Conservation (phyloP, 2,329 filamentous ascomycete genomes). For the Plenodomus biglobosus region DNA sequence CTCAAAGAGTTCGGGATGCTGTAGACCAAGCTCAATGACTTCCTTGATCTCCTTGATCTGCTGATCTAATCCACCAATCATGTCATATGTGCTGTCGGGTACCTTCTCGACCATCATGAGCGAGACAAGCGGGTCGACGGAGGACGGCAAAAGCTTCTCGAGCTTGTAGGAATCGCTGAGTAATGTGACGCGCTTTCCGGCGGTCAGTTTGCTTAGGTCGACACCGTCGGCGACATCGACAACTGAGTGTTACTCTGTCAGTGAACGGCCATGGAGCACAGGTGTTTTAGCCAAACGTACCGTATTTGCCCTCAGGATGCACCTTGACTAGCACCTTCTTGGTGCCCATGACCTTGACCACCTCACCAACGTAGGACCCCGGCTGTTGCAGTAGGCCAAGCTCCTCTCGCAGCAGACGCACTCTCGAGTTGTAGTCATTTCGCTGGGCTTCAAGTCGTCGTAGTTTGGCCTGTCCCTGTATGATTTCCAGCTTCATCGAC, state of each 20-base stretch:
- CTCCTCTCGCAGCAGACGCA: slow-evolving; percentile 92
- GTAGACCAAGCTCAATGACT: slow-evolving; percentile 96
- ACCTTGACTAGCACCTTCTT: slow-evolving; percentile 99
- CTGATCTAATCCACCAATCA: slow-evolving; percentile 98
- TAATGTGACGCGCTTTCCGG: slow-evolving; percentile 95
- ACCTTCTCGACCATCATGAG: slow-evolving; percentile 99
- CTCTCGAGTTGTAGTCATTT: slow-evolving; percentile 98
- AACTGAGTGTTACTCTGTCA: slow-evolving; percentile 57
- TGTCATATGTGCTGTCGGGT: slow-evolving; percentile 98
- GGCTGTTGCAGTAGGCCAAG: slow-evolving; percentile 94
- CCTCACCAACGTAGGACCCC: slow-evolving; percentile 96
- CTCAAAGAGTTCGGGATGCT: slow-evolving; percentile 98
- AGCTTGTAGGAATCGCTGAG: slow-evolving; percentile 98
- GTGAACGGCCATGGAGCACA: neutral
- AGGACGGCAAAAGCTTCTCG: slow-evolving; percentile 97
- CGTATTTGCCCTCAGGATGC: slow-evolving; percentile 99
- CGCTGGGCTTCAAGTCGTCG: slow-evolving; percentile 94
- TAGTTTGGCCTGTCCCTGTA: slow-evolving; percentile 94
- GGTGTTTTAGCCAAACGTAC: slow-evolving; percentile 54
- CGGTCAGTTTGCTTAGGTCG: slow-evolving; percentile 91
- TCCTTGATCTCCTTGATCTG: slow-evolving; percentile 99
- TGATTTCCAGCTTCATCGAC: slow-evolving; percentile 99
- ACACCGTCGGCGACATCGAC: slow-evolving; percentile 94
- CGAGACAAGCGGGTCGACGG: slow-evolving; percentile 95
- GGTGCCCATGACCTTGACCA: slow-evolving; percentile 99